phyloP scores from a whole-genome alignment of 2,329 filamentous ascomycete species.

The Talaromyces sp. region DNA sequence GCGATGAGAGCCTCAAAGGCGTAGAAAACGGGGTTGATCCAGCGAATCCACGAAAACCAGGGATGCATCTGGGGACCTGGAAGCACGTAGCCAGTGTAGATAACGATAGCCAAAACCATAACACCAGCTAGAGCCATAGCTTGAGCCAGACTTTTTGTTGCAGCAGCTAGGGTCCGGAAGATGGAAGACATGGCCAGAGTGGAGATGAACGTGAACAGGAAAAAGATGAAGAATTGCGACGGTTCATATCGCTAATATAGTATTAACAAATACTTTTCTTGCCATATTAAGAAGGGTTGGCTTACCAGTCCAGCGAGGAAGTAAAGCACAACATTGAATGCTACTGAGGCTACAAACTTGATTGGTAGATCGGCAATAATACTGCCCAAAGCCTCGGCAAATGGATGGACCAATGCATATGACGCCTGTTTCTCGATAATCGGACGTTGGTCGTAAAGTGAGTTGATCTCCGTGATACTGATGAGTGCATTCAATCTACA shows the following conservation, averaged over 20 bases:
- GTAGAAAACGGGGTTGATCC: conserved; percentile 61
- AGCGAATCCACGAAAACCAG: conserved; percentile 65
- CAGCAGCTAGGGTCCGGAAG: conserved; percentile 55
- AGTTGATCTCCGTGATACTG: conserved; percentile 69
- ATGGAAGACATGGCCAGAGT: conserved; percentile 55
- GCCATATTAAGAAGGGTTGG: not conserved
- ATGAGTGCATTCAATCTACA: conserved; percentile 50
- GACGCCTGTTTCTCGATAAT: conserved; percentile 88
- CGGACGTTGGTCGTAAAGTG: conserved; percentile 80
- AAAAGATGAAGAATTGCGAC: conserved; percentile 57
- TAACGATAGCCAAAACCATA: conserved; percentile 52
- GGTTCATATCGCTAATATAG: conserved; percentile 24
- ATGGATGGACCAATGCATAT: conserved; percentile 87
- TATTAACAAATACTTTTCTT: conserved; percentile 12
- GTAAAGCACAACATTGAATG: conserved; percentile 78
- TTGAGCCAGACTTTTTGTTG: conserved; percentile 57
- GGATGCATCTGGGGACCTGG: conserved; percentile 52
- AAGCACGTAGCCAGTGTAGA: conserved; percentile 64
- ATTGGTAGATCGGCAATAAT: conserved; percentile 84
- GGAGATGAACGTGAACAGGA: conserved; percentile 55
- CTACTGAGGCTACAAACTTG: conserved; percentile 65
- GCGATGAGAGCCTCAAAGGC: conserved; percentile 57
- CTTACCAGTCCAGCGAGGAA: conserved; percentile 59
- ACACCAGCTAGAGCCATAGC: conserved; percentile 55
- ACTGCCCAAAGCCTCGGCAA: conserved; percentile 76